Evolutionary conservation across 352 stramenopile species (phyloP), one percentile per base, ranked within the genome.

Genomic region (Phytophthora pini): DNA sequence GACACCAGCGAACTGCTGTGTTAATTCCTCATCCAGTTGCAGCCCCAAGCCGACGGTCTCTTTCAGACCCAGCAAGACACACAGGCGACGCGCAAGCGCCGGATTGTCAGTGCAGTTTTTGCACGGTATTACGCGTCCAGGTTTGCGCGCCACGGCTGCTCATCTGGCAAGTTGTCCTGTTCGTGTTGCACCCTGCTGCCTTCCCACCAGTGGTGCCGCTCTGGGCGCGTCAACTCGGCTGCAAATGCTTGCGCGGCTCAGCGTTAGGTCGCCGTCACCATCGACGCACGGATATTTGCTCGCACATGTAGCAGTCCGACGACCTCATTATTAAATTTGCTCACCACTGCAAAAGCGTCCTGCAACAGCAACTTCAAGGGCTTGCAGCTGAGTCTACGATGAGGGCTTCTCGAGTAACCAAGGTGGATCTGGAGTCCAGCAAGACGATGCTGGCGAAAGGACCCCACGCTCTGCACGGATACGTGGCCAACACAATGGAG

Each of bases 401-500:
- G 39, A 49, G 52, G n/a, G 40, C 38, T 9, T 50, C 26, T 26
- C 38, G 52, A 47, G 39, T 40, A 17, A 52, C 46, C 36, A 40
- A 40, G 4, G 38, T 54, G 41, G 43, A 55, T 17, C 27, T 64
- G 17, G 56, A 74, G 39, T 69, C 65, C 9, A 52, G 58, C 41
- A 49, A 48, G 27, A 54, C 65, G 45, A 61, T 76, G 29, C 36
- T 82, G 51, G 62, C 66, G 20, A 51, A 65, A 7, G 60, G 61
- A 20, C 54, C 65, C 2, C 55, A 72, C 7, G 59, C 56, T 20
- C 59, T 80, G 27, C 68, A 82, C 49, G 39, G 58, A 12, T 66
- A 73, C 67, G 63, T 80, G n/a, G 57, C 70, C 6, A 57, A 46
- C 15, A 49, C 36, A 15, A 40, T 82, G 22, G 74, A 79, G 47